Conservation (phyloP, 2,329 filamentous ascomycete species). For the Myotisia sp. region DNA sequence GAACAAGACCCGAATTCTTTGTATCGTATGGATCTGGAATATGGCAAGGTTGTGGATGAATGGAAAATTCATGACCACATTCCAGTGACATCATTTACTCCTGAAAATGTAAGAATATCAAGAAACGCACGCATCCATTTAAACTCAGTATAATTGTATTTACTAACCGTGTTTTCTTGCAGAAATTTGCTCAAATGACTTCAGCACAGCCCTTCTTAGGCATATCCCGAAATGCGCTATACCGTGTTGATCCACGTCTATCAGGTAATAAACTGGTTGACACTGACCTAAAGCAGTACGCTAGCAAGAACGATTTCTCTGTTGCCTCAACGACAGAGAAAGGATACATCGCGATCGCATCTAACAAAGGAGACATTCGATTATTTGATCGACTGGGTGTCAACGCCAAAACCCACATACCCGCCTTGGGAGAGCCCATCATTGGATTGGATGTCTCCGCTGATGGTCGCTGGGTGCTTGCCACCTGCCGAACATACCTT, state of each 20-base stretch:
- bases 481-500: conserved; percentile 86
- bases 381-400: conserved; percentile 93
- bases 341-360: conserved; percentile 91
- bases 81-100: conserved; percentile 76
- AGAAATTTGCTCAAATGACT: conserved; percentile 96
- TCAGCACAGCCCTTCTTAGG: conserved; percentile 89
- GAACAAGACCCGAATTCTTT: conserved; percentile 70
- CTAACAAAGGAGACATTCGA: conserved; percentile 93
- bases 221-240: conserved; percentile 82
- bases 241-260: conserved; percentile 82
- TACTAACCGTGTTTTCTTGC: conserved; percentile 17
- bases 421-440: conserved; percentile 86
- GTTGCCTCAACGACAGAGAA: conserved; percentile 88
- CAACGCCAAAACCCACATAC: conserved; percentile 93
- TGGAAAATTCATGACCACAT: conserved; percentile 98
- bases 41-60: conserved; percentile 94
- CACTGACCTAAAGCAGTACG: conserved; percentile 85
- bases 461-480: conserved; percentile 88
- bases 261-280: conserved; percentile 87
- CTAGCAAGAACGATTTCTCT: conserved; percentile 94
- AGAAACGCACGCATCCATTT: neutral
- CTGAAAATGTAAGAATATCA: conserved; percentile 51
- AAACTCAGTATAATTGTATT: conserved; percentile 1
- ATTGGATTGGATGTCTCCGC: conserved; percentile 90
- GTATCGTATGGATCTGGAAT: conserved; percentile 95